These are phyloP conservation scores for Ustilago crameri DNA, from an alignment of 1,284 basidiomycete genomes.

Conservation along the genomic window DNA sequence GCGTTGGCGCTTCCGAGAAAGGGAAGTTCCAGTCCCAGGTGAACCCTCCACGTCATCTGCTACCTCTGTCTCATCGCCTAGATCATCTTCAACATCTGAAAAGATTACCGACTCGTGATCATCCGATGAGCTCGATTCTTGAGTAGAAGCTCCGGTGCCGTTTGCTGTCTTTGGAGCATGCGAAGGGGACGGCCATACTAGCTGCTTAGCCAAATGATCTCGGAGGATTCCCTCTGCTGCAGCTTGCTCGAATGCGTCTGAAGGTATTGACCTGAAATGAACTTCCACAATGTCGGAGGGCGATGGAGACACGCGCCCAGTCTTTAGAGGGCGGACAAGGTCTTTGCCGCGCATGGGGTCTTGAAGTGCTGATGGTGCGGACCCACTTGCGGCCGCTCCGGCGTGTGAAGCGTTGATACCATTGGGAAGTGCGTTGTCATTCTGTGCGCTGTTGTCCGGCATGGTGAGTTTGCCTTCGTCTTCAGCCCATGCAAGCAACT, in stretches of 20 bases:
- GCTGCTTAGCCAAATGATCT: conserved; percentile 19
- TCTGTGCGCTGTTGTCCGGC: neutral
- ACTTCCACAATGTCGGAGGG: conserved; percentile 20
- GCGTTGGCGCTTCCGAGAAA: conserved; percentile 15
- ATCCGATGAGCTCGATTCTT: conserved; percentile 21
- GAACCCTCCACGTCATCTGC: conserved; percentile 3
- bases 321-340: conserved; percentile 28
- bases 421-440: neutral
- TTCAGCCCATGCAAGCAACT: conserved; percentile 55
- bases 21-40: too few species aligned
- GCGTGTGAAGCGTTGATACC: conserved; percentile 19
- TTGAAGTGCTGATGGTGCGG: conserved; percentile 19
- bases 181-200: conserved; percentile 23
- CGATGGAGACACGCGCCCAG: conserved; percentile 26
- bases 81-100: conserved; percentile 28
- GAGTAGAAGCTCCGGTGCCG: conserved; percentile 14
- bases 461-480: conserved; percentile 38
- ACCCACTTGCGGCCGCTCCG: conserved; percentile 4
- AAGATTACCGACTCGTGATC: conserved; percentile 19
- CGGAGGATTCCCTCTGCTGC: conserved; percentile 33
- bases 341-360: conserved; percentile 46
- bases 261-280: conserved; percentile 20
- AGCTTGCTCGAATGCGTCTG: conserved; percentile 17
- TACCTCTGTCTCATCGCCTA: conserved; percentile 6
- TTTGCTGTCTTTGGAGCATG: neutral